These are phyloP conservation scores for Gentiana dahurica DNA, from an alignment of 257 asterid species.

Conservation along the genomic window DNA sequence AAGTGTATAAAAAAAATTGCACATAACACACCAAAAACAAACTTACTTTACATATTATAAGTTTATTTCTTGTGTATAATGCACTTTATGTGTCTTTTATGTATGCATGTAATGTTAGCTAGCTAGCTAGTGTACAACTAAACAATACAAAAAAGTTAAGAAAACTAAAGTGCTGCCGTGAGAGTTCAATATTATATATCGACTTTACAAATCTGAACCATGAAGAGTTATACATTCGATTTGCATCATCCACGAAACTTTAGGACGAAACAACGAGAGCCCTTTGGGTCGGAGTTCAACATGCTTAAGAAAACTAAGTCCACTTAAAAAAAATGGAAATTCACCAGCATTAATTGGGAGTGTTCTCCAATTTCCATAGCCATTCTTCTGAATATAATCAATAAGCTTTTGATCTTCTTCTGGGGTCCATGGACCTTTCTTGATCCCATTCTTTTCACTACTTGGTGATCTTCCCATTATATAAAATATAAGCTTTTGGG, in stretches of 20 bases:
- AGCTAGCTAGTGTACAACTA: no score
- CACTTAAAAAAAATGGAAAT: neutral
- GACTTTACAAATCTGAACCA: no score
- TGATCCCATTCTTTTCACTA: constrained; percentile 70
- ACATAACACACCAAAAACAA: no score
- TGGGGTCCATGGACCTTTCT: constrained; percentile 87
- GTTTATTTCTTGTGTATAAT: no score
- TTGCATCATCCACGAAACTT: neutral
- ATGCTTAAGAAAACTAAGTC: neutral
- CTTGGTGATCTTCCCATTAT: constrained; percentile 75
- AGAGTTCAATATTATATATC: no score
- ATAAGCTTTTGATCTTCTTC: constrained; percentile 75
- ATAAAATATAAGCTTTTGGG: constrained; percentile 5
- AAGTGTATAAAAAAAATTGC: no score
- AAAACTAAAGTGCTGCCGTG: no score
- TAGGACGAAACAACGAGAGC: neutral
- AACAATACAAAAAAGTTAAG: no score
- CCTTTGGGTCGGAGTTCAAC: no score
- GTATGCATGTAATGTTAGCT: no score
- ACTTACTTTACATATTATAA: no score
- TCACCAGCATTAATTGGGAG: constrained; percentile 76
- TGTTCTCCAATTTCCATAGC: constrained; percentile 79
- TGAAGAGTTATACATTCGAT: neutral
- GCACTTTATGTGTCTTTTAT: no score
- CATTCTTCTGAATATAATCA: constrained; percentile 49